Evolutionary conservation across 1,139 yeast species (phyloP), one percentile per base, ranked within the genome.

Genomic region (Saccharomyces hybrid): DNA sequence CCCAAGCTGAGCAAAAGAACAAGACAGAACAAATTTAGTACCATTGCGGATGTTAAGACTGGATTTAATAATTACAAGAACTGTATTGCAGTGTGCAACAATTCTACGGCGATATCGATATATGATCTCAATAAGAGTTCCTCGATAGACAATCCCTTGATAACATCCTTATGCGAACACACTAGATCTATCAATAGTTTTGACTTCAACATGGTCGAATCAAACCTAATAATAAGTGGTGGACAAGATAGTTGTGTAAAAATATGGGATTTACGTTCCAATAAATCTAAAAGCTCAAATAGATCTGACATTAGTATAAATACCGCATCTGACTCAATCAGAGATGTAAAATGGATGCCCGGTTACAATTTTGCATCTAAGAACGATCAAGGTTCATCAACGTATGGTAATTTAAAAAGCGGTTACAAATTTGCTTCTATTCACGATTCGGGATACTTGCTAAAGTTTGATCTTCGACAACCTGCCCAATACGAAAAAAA

Each of bases 201-300:
- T 29, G 89, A 87, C 56, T 90, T 89, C 67, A 78, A 76, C 56
- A 78, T 78, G 42, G 77, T 78, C 3, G 79, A 79, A 49, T 80
- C 86, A 1, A 78, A 79, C 61, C 75, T 81, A 49, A 70, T 93
- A 14, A 71, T 89, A 2, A 86, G 96, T 0, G 99, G 96, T 0
- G 86, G 96, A 0, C 96, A 89, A 66, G 99, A 93, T 71, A 97
- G 98, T 2, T 76, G 85, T 19, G 83, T 91, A 55, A 85, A 88
- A 60, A 70, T 90, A 16, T 93, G 98, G 97, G 98, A 93, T 69
- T 69, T 90, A 55, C 78, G 97, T 49, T 72, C 81, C 31, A 58
- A 58, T 44, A 75, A 79, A 48, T 53, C 53, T 54, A 54, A 59
- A 51, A 47, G 61, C 47, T 54, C 65, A 58, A 53, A 61, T 49